phyloP scores from a whole-genome alignment of 257 asterid genomes.

The Capsicum baccatum region DNA sequence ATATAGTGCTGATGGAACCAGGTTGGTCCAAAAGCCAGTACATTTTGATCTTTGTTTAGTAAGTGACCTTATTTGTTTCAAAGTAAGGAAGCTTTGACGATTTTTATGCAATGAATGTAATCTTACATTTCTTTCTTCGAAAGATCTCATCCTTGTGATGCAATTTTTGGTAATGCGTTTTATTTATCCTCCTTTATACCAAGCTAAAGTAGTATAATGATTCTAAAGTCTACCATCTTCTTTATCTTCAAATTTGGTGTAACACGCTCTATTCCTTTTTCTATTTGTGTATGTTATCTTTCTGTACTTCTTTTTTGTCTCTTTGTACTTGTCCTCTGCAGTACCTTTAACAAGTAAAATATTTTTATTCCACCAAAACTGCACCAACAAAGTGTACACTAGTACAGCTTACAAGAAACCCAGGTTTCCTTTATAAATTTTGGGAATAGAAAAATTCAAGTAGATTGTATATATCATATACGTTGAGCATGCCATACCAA shows the following conservation, averaged over 20 bases:
- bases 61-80: conserved; percentile 8
- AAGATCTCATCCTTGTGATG: conserved; percentile 24
- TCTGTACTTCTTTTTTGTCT: not conserved
- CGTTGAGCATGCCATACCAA: conserved; percentile 4
- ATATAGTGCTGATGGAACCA: conserved; percentile 96
- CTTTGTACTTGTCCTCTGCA: not conserved
- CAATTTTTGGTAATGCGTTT: not conserved
- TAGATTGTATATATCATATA: not conserved
- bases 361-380: not conserved
- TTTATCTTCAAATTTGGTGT: conserved; percentile 11
- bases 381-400: not conserved
- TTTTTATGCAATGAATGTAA: conserved; percentile 20
- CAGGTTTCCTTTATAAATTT: not conserved
- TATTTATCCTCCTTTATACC: not conserved
- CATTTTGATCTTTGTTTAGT: conserved; percentile 31
- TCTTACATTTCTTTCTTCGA: not conserved
- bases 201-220: not conserved
- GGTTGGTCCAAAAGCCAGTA: conserved; percentile 52
- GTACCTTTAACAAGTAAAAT: not conserved
- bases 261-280: not conserved
- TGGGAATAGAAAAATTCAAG: not conserved
- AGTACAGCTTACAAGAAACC: not conserved
- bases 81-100: not conserved
- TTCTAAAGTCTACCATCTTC: conserved; percentile 6
- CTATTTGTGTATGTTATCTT: not conserved